Evolutionary conservation across 2,329 filamentous ascomycete genomes (phyloP), one percentile per base, ranked within the genome.

Genomic region (Apiospora marii): DNA sequence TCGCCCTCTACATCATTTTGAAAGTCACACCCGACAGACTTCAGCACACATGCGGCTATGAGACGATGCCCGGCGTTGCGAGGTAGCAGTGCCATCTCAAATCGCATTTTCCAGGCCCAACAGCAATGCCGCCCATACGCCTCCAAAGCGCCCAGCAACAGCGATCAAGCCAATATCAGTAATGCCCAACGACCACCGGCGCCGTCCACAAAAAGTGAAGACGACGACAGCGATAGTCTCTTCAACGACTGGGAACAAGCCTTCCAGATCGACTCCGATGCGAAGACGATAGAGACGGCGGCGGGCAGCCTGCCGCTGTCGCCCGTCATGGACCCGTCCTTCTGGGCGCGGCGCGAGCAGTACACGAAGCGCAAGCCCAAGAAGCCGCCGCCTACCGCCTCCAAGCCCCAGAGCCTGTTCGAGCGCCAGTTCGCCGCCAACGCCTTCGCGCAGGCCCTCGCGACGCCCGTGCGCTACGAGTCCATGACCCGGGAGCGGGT

Each of bases 401-500:
- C 53, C 16, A 72, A 80, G 27, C 78, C 79, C 7, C 76, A 81
- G 30, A 80, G 83, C 37, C 82, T 83, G 2, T 89, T 94, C 73
- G 89, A 92, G 77, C 85, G 84, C 72, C 87, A 89, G 73, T 82
- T 94, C 1, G 83, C 83, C 43, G 85, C 85, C 49, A 95, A 93
- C 75, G 85, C 91, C 2, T 94, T 89, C 76, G 92, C 92, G 3
- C 86, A 86, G 64, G 88, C 90, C 8, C 86, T 95, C 30, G 88
- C 88, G 43, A 88, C 88, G 0, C 89, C 90, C 0, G 72, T 92
- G 30, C 90, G 93, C 71, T 76, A 80, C 72, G 93, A 92, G 77
- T 77, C 81, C 30, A 78, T 87, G 44, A 90, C 90, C 1, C 74
- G 77, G 0, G 78, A 80, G 0, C 77, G 78, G 1, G 80, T 94